Evolutionary conservation across 352 stramenopile species (phyloP), one percentile per base, ranked within the genome.

Genomic region (Blastocystis sp.): DNA sequence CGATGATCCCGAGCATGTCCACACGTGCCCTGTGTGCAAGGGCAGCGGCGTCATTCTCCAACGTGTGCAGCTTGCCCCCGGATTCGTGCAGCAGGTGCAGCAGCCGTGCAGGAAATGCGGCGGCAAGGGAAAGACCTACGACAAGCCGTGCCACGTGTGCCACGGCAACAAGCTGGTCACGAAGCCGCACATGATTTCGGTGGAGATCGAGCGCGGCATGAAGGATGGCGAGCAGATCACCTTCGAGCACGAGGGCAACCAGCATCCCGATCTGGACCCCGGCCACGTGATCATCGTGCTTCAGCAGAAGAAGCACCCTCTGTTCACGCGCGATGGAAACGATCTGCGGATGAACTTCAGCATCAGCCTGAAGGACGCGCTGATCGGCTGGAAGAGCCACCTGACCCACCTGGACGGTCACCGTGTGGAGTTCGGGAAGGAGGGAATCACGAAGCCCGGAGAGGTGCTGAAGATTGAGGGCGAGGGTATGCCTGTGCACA

Each of bases 401-500:
- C 93, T 98, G 54, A 94, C 90, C 60, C 95, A 98, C 91, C 90
- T 98, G 61, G 96, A 98, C 90, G 95, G 94, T 59, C 94, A 95
- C 52, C 69, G 90, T 76, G 96, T 98, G 38, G 92, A 92, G 42
- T 91, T 98, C 34, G 92, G 93, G 57, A 92, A 95, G n/a, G 89
- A 94, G 38, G 92, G 92, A 54, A 92, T 98, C 43, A 98, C 95
- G 17, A 94, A 97, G 69, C 94, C 93, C 64, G 69, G 69, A 54
- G 94, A 98, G 89, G 94, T 97, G 0, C 92, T 93, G 43, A 91
- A 93, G 82, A 89, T 98, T 24, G 89, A 91, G n/a, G 91, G 93
- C 74, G 96, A 98, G 90, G 96, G 96, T 69, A 98, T 98, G 95
- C 95, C 96, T 19, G 93, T 96, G 89, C 91, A 95, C 70, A 94